Conservation (phyloP, 1,139 yeast genomes). For the Scheffersomyces illinoinensis region DNA sequence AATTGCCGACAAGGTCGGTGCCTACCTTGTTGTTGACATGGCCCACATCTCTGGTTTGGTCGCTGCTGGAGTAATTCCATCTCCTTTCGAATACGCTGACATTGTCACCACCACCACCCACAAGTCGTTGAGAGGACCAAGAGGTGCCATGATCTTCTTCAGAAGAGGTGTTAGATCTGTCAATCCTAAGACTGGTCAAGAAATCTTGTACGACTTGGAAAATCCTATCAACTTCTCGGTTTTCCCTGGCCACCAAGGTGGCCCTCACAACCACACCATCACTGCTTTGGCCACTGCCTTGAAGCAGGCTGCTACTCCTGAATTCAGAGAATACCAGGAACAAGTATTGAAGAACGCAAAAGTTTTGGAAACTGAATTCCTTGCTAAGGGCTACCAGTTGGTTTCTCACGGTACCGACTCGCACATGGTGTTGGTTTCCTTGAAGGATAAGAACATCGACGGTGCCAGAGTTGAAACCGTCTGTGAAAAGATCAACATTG, state of each 20-base stretch:
- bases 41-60: constrained; percentile 96
- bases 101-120: constrained; percentile 98
- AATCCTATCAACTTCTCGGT: constrained; percentile 95
- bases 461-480: constrained; percentile 98
- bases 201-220: constrained; percentile 86
- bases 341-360: constrained; percentile 89
- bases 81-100: constrained; percentile 95
- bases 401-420: constrained; percentile 97
- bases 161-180: constrained; percentile 92
- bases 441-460: constrained; percentile 87
- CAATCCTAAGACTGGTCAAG: constrained; percentile 90
- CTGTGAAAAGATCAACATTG: constrained; percentile 93
- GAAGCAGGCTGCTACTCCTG: constrained; percentile 91
- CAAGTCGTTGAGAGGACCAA: constrained; percentile 97
- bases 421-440: constrained; percentile 88
- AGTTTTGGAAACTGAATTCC: constrained; percentile 75
- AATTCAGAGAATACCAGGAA: constrained; percentile 86
- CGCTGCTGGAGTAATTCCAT: constrained; percentile 95
- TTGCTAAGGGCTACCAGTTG: constrained; percentile 69
- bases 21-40: constrained; percentile 95
- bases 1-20: constrained; percentile 96
- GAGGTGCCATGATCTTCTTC: constrained; percentile 99
- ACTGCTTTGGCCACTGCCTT: constrained; percentile 96
- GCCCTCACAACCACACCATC: constrained; percentile 98
- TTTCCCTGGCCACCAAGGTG: constrained; percentile 99